Conservation (phyloP, 768 basidiomycete species). For the Auricularia cornea region DNA sequence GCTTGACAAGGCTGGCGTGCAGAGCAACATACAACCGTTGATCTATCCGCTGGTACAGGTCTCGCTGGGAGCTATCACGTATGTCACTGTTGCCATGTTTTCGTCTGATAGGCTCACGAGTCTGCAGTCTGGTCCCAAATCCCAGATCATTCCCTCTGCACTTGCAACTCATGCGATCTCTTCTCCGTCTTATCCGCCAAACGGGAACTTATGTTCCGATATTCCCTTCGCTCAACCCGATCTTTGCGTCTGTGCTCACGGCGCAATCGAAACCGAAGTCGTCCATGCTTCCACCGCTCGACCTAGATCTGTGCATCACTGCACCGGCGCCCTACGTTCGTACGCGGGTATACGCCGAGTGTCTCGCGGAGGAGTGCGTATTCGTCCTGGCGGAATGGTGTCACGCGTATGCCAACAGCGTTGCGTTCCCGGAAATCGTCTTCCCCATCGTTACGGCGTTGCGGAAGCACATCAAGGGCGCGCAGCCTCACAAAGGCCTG, state of each 20-base stretch:
- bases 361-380: slow-evolving; percentile 69
- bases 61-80: slow-evolving; percentile 88
- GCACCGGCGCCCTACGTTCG: slow-evolving; percentile 82
- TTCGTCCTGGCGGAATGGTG: slow-evolving; percentile 80
- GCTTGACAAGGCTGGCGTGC: slow-evolving; percentile 41
- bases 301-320: slow-evolving; percentile 80
- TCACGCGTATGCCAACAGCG: slow-evolving; percentile 43
- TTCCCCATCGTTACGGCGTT: slow-evolving; percentile 70
- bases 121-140: slow-evolving; percentile 72
- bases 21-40: slow-evolving; percentile 76
- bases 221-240: slow-evolving; percentile 75
- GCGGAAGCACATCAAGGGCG: slow-evolving; percentile 62
- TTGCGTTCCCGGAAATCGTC: slow-evolving; percentile 89
- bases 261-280: slow-evolving; percentile 66
- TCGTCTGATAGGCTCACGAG: neutral
- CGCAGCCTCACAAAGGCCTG: slow-evolving; percentile 51
- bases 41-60: slow-evolving; percentile 96
- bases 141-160: slow-evolving; percentile 92
- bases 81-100: slow-evolving; percentile 20
- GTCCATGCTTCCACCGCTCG: slow-evolving; percentile 80
- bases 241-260: slow-evolving; percentile 67
- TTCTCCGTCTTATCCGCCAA: slow-evolving; percentile 76
- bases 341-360: slow-evolving; percentile 80
- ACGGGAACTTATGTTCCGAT: slow-evolving; percentile 84
- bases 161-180: slow-evolving; percentile 82